Evolutionary conservation across 2,329 filamentous ascomycete species (phyloP), one percentile per base, ranked within the genome.

Genomic region (Colletotrichum godetiae): DNA sequence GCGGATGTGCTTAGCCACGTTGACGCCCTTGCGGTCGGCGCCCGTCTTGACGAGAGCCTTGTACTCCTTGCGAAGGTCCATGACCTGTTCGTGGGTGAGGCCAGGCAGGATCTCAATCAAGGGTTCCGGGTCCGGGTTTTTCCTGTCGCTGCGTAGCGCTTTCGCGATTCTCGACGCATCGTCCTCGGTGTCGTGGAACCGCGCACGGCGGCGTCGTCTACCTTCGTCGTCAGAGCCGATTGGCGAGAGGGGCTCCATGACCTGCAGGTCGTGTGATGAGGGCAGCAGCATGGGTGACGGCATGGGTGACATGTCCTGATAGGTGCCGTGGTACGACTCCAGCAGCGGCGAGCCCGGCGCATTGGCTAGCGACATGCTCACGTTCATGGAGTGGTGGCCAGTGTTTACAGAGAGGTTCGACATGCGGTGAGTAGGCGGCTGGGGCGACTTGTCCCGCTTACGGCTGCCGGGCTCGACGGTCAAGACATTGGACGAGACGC

Each of bases 221-320:
- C 79, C 80, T 75, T 86, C 83, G 71, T 86, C 85, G 69, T 88
- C 88, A 0, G 88, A 91, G 64, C 83, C 81, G 11, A 87, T 78
- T 0, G 90, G 88, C 0, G 88, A 89, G 15, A 91, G 82, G 1
- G 86, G 82, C 49, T 91, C 88, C 31, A 88, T 77, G 33, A 83
- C 75, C 13, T 69, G 64, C 13, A 72, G 31, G 35, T 73, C 70
- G 22, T 73, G 70, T n/a, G 71, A 29, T 5, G 74, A 67, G 31
- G 74, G 82, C 4, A 91, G 79, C 78, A 92, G 86, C 29, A 95
- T 85, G 0, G 95, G 94, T 0, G 95, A 95, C 0, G 95, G 95
- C 94, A 98, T 98, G 0, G 96, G 95, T 0, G 95, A 98, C 78
- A 97, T 94, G 71, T 94, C 94, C 82, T 98, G 96, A 78, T 97